These are phyloP conservation scores for Pestalotiopsis sp. DNA, from an alignment of 2,329 filamentous ascomycete species.

Conservation along the genomic window DNA sequence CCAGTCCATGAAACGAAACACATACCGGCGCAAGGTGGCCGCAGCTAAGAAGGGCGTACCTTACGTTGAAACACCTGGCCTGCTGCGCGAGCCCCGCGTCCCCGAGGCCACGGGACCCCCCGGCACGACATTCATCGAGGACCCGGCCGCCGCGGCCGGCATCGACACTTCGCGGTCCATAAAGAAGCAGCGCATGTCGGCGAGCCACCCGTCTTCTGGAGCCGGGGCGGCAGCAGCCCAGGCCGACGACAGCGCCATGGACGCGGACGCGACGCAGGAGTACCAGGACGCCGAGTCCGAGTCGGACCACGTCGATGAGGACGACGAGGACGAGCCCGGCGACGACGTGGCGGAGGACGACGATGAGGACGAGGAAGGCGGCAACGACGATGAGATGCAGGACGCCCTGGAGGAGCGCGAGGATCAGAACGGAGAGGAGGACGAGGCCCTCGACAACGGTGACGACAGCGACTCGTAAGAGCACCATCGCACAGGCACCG, in stretches of 20 bases:
- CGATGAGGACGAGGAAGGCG: conserved; percentile 44
- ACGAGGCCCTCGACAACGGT: conserved; percentile 64
- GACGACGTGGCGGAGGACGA: conserved; percentile 53
- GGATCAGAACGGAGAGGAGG: conserved; percentile 46
- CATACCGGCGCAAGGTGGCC: conserved; percentile 70
- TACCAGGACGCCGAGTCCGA: conserved; percentile 41
- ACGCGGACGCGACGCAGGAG: conserved; percentile 33
- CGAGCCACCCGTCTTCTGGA: conserved; percentile 19
- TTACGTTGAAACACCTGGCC: conserved; percentile 32
- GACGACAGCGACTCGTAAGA: conserved; percentile 55
- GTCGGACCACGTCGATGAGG: conserved; percentile 47
- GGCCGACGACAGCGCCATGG: conserved; percentile 44
- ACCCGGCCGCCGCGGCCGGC: conserved; percentile 16
- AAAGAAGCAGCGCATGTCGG: conserved; percentile 38
- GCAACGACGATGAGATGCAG: conserved; percentile 44
- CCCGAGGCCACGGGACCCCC: conserved; percentile 20
- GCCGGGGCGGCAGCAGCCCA: conserved; percentile 20
- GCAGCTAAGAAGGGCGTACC: conserved; percentile 56
- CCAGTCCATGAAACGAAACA: conserved; percentile 74
- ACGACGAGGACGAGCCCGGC: conserved; percentile 54
- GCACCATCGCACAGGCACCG: conserved; percentile 5
- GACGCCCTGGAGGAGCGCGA: conserved; percentile 37
- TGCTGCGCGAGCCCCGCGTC: conserved; percentile 13
- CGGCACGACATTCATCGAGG: conserved; percentile 9
- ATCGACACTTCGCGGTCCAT: conserved; percentile 27